Conservation (phyloP, 2,329 filamentous ascomycete genomes). For the Fusarium tanahbumbuense region DNA sequence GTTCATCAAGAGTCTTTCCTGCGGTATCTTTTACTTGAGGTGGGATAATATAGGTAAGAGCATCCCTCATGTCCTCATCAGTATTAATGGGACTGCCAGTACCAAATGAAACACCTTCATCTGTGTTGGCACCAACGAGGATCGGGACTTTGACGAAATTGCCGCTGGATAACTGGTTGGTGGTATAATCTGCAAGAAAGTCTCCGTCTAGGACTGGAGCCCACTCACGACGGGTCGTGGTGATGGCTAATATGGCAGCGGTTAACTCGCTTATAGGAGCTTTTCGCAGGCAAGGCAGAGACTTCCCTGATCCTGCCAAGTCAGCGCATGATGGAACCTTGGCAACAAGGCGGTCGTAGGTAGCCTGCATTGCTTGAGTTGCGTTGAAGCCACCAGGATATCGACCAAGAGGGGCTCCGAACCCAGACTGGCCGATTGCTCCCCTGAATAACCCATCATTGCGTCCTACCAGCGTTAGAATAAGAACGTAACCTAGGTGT, state of each 20-base stretch:
- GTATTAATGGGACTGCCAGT: slow-evolving; percentile 42
- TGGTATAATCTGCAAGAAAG: slow-evolving; percentile 49
- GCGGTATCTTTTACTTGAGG: slow-evolving; percentile 19
- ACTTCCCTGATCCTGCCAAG: slow-evolving; percentile 38
- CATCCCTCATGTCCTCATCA: slow-evolving; percentile 46
- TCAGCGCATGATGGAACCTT: slow-evolving; percentile 39
- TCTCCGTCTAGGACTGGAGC: slow-evolving; percentile 52
- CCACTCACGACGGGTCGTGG: slow-evolving; percentile 19
- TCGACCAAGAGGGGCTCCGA: slow-evolving; percentile 49
- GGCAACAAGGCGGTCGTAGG: slow-evolving; percentile 47
- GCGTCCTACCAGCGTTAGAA: slow-evolving; percentile 45
- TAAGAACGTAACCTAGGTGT: accelerated
- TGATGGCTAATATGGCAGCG: slow-evolving; percentile 17
- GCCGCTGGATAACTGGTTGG: slow-evolving; percentile 48
- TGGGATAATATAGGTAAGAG: slow-evolving; percentile 20
- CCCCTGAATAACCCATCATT: slow-evolving; percentile 64
- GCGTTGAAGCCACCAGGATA: slow-evolving; percentile 47
- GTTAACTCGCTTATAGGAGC: slow-evolving; percentile 48
- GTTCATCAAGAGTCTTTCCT: slow-evolving; percentile 39
- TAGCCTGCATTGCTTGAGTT: slow-evolving; percentile 43
- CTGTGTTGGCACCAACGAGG: slow-evolving; percentile 52
- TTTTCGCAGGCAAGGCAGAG: slow-evolving; percentile 46
- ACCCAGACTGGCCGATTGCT: slow-evolving; percentile 63
- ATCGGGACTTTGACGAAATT: slow-evolving; percentile 52
- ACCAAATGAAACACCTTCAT: slow-evolving; percentile 47